Base-by-base conservation (phyloP, 2,329 filamentous ascomycete species). In the Coleophoma crateriformis region DNA sequence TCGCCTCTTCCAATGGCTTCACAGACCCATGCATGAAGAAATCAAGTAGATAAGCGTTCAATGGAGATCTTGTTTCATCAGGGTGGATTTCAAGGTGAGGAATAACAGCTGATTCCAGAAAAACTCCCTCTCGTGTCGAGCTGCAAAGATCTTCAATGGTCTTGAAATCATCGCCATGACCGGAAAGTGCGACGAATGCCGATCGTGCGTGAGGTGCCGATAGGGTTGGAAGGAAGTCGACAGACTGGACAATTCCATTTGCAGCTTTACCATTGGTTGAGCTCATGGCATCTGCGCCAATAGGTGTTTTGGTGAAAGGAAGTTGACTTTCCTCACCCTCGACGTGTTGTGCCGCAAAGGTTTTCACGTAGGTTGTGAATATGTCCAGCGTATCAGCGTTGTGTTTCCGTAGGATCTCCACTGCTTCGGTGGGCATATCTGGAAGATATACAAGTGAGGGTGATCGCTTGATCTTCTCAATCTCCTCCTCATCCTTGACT, bases 1-100 rank as follows among this genome's bases (percentile, higher is more conserved):
- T 91, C 32, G 82, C 84, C 0, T 65, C 68, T 12, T 79, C 77
- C 2, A 91, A 68, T 0, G 81, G 76, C 1, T 72, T 62, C 19
- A 83, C 64, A 59, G 85, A 79, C 3, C 86, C 87, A 58, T 91
- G 83, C 65, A 82, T 87, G 73, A 81, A 90, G 67, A 90, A 92
- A 64, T 91, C 85, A 52, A 85, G 81, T 1, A 91, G 68, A 60
- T 87, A 87, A 0, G 82, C 81, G 55, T 88, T 88, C 52, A 82
- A 72, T 0, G 77, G 77, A 12, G 57, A 55, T 66, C 62, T 8
- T 1, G 59, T 71, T 47, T 85, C 78, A 22, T 81, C 69, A 0
- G 80, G 78, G 56, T 78, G 78, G 11, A 88, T 67, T 5, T 75
- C 74, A 4, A 90, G 73, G 61, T 86, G 79, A 0, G 88, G 88